These are phyloP conservation scores for Aspergillus ochraceus DNA, from an alignment of 2,329 filamentous ascomycete genomes.

Conservation along the genomic window DNA sequence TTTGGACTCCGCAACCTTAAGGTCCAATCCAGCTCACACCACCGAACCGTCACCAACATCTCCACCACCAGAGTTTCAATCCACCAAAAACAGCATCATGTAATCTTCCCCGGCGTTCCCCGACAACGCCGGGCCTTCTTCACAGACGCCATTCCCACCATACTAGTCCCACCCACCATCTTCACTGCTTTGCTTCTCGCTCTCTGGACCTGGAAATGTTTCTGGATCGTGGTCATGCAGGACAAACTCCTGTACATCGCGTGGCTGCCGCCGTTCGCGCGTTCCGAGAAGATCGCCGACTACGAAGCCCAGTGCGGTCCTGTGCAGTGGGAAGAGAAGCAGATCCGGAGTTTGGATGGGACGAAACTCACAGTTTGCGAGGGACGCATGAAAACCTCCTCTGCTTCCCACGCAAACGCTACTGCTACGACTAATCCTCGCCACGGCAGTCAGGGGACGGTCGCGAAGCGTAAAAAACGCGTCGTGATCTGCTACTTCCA, in stretches of 20 bases:
- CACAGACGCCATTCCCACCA: conserved; percentile 37
- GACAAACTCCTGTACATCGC: conserved; percentile 83
- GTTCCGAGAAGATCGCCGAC: conserved; percentile 65
- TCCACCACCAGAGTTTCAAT: not conserved
- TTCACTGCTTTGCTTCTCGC: conserved; percentile 66
- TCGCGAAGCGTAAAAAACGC: conserved; percentile 6
- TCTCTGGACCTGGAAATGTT: conserved; percentile 65
- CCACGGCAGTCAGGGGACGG: not conserved
- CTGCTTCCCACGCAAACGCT: no score
- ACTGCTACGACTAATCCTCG: conserved; percentile 18
- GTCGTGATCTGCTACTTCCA: conserved; percentile 36
- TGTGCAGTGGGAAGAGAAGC: conserved; percentile 67
- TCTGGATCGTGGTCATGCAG: conserved; percentile 75
- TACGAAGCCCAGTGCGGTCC: conserved; percentile 61
- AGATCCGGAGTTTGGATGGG: conserved; percentile 29
- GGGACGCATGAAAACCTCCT: conserved; percentile 51
- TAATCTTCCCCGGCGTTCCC: not conserved
- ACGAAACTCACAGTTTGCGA: conserved; percentile 62
- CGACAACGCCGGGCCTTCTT: conserved; percentile 15
- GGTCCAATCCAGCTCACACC: not conserved
- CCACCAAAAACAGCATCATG: not conserved
- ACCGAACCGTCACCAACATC: not conserved
- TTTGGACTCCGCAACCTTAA: no score
- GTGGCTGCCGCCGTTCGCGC: conserved; percentile 69
- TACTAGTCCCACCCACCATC: conserved; percentile 65